These are phyloP conservation scores for Fennellomyces sp. DNA, from an alignment of 371 early-diverging fungal species.

Conservation along the genomic window DNA sequence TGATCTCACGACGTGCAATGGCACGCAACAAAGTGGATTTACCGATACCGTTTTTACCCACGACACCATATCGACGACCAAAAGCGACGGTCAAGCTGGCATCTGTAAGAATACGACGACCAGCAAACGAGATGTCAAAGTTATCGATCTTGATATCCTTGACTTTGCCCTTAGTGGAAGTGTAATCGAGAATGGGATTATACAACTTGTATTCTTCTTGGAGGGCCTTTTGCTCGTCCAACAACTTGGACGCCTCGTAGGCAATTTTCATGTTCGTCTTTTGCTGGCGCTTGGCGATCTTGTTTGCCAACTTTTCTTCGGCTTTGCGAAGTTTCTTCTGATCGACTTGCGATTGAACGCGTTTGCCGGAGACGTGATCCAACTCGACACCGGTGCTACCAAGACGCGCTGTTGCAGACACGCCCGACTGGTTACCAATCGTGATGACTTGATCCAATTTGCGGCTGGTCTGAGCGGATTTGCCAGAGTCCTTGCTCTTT, in stretches of 20 bases:
- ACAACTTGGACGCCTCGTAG: conserved; percentile 82
- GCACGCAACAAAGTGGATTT: conserved; percentile 97
- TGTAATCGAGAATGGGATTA: conserved; percentile 86
- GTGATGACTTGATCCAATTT: conserved; percentile 64
- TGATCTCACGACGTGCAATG: conserved; percentile 89
- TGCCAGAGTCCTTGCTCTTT: conserved; percentile 17
- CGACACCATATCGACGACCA: conserved; percentile 94
- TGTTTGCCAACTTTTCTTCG: conserved; percentile 90
- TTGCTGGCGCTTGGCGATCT: conserved; percentile 83
- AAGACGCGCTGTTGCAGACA: conserved; percentile 61
- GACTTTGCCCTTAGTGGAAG: conserved; percentile 79
- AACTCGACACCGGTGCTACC: conserved; percentile 59
- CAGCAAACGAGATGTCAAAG: conserved; percentile 96
- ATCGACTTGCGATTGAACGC: conserved; percentile 87
- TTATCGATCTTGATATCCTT: conserved; percentile 96
- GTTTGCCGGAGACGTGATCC: conserved; percentile 67
- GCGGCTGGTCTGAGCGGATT: conserved; percentile 1
- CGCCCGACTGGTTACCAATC: conserved; percentile 54
- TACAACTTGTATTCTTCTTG: conserved; percentile 73
- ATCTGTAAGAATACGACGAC: conserved; percentile 91
- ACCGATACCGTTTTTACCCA: conserved; percentile 98
- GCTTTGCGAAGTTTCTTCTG: conserved; percentile 90
- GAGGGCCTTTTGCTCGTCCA: conserved; percentile 70
- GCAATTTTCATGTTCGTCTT: conserved; percentile 59
- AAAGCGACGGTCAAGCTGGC: conserved; percentile 82